Evolutionary conservation across 306 rosid species (phyloP).

Genomic region (Erythrophleum fordii): DNA sequence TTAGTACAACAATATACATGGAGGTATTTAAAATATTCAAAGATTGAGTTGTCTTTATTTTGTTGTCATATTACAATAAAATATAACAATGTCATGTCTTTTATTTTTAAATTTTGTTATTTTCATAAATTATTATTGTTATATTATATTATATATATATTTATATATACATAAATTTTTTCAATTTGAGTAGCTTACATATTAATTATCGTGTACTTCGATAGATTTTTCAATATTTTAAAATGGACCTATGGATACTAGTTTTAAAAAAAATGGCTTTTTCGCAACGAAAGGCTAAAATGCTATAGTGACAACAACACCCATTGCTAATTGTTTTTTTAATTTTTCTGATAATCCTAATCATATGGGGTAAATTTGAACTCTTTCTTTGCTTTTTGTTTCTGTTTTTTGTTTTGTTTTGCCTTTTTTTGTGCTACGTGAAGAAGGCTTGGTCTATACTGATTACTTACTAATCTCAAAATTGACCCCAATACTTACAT

Average conservation of each 20-base stretch:
- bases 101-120: background rate
- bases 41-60: background rate
- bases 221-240: too few relatives aligned
- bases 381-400: background rate
- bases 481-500: background rate
- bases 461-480: background rate
- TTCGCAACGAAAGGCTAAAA: too few relatives aligned
- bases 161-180: background rate
- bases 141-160: too few relatives aligned
- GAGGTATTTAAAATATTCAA: background rate
- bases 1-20: background rate
- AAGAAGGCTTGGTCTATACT: background rate
- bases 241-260: too few relatives aligned
- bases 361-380: background rate
- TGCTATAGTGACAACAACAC: too few relatives aligned
- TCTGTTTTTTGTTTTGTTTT: too few relatives aligned
- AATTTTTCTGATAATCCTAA: too few relatives aligned
- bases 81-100: background rate
- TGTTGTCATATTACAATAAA: background rate
- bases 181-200: too few relatives aligned
- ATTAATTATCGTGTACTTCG: too few relatives aligned
- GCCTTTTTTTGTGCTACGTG: background rate
- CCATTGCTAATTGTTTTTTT: too few relatives aligned
- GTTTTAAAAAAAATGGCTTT: too few relatives aligned
- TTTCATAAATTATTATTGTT: background rate